Percentiles rank a stretch among this genome's conserved stretches.
Evolutionary conservation across 306 rosid genomes (phyloP).

Genomic region (Acacia acuminata): DNA sequence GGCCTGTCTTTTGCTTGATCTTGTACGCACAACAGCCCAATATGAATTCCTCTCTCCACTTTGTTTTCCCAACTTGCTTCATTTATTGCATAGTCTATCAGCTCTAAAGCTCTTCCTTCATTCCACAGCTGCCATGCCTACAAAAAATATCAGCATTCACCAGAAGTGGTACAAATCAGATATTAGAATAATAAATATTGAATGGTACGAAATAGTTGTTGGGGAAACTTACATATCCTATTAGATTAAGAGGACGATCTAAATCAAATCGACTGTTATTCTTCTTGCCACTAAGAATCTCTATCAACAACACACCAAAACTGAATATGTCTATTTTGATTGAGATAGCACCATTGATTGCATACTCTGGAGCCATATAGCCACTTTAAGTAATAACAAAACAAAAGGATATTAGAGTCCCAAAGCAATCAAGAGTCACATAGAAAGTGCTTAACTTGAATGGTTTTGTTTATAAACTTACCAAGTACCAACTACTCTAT

Average conservation of each 20-base stretch:
- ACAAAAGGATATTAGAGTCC: not conserved
- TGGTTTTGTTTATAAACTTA: slow-evolving; percentile 9
- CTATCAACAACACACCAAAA: slow-evolving; percentile 37
- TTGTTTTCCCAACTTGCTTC: not conserved
- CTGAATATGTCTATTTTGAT: slow-evolving; percentile 45
- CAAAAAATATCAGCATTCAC: not conserved
- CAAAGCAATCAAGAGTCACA: not conserved
- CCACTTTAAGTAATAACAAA: slow-evolving; percentile 22
- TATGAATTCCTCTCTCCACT: slow-evolving; percentile 42
- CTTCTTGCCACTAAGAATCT: slow-evolving; percentile 34
- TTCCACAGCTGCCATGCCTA: slow-evolving; percentile 49
- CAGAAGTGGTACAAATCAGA: not conserved
- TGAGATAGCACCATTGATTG: slow-evolving; percentile 34
- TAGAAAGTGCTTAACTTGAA: not conserved
- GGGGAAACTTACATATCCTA: slow-evolving; percentile 28
- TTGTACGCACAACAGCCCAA: slow-evolving; percentile 50
- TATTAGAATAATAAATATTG: not conserved
- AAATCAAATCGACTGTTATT: not conserved
- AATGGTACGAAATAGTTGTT: not conserved
- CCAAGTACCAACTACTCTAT: slow-evolving; percentile 44
- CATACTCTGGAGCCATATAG: slow-evolving; percentile 42
- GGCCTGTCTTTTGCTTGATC: slow-evolving; percentile 46
- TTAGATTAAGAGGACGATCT: slow-evolving; percentile 17
- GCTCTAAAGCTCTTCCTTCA: slow-evolving; percentile 23
- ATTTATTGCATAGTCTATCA: slow-evolving; percentile 3